A percentile compares a stretch with the other conserved stretches of the same genome.
Evolutionary conservation across 352 stramenopile genomes (phyloP).

Genomic region (Discostella stelligera): DNA sequence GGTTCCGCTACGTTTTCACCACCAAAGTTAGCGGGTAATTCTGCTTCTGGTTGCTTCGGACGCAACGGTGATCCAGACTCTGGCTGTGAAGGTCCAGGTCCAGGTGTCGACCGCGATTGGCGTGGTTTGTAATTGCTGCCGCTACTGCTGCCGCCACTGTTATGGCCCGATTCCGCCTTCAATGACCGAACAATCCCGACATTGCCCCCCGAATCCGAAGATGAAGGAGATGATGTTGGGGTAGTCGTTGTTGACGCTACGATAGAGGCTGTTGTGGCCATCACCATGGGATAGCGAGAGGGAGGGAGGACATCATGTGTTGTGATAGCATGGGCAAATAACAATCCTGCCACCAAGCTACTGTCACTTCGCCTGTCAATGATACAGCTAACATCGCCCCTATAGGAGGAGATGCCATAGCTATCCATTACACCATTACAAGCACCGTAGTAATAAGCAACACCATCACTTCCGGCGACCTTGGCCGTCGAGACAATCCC

Average conservation of each 20-base stretch:
- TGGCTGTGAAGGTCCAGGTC: neutral
- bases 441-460: neutral
- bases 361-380: neutral
- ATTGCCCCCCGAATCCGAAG: slow-evolving; percentile 11
- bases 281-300: slow-evolving; percentile 10
- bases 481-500: slow-evolving; percentile 4
- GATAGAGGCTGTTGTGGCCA: slow-evolving; percentile 6
- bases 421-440: neutral
- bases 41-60: neutral
- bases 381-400: neutral
- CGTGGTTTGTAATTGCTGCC: neutral
- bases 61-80: neutral
- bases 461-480: neutral
- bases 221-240: neutral
- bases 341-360: slow-evolving; percentile 20
- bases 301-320: slow-evolving; percentile 7
- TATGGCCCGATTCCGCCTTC: neutral
- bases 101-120: neutral
- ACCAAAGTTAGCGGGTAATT: neutral
- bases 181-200: neutral
- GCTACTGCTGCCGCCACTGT: neutral
- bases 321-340: slow-evolving; percentile 11
- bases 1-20: neutral
- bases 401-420: neutral
- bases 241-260: slow-evolving; percentile 2